Percentiles rank a stretch among this genome's conserved stretches.
These are phyloP conservation scores for Hordeum marinum DNA, from an alignment of 176 grass and related monocot genomes.

Conservation along the genomic window DNA sequence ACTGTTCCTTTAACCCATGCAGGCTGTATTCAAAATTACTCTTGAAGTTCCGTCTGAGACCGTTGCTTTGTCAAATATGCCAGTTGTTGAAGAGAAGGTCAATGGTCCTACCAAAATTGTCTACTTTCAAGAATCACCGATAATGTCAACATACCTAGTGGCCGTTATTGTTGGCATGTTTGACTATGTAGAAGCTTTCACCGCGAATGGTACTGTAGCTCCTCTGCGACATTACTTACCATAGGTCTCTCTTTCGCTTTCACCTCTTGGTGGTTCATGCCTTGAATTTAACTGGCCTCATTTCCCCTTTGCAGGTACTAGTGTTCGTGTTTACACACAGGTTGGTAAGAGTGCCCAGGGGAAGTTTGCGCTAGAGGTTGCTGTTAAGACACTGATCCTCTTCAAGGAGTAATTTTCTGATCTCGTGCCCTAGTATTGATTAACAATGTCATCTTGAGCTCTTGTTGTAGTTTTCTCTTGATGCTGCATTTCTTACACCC, in stretches of 20 bases:
- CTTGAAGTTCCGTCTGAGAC: conserved; percentile 75
- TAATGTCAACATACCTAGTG: conserved; percentile 97
- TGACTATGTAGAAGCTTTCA: conserved; percentile 79
- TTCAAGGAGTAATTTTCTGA: conserved; percentile 80
- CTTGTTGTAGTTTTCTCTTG: not conserved
- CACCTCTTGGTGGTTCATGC: conserved; percentile 6
- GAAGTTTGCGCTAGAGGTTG: conserved; percentile 90
- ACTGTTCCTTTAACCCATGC: not conserved
- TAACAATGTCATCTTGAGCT: not conserved
- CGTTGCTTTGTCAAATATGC: conserved; percentile 94
- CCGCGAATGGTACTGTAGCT: conserved; percentile 65
- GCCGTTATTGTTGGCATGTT: conserved; percentile 88
- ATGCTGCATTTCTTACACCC: not conserved
- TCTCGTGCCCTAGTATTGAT: conserved; percentile 16
- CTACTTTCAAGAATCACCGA: conserved; percentile 79
- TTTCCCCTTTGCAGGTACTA: conserved; percentile 47
- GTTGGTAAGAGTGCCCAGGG: conserved; percentile 89
- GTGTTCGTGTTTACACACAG: conserved; percentile 82
- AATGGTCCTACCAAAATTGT: conserved; percentile 71
- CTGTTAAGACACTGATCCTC: conserved; percentile 89
- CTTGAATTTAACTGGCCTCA: not conserved
- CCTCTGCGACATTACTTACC: conserved; percentile 14
- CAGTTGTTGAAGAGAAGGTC: conserved; percentile 69
- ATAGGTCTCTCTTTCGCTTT: not conserved
- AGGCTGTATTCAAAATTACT: conserved; percentile 93